phyloP scores from a whole-genome alignment of 2,329 filamentous ascomycete species.

The Colletotrichum navitas region DNA sequence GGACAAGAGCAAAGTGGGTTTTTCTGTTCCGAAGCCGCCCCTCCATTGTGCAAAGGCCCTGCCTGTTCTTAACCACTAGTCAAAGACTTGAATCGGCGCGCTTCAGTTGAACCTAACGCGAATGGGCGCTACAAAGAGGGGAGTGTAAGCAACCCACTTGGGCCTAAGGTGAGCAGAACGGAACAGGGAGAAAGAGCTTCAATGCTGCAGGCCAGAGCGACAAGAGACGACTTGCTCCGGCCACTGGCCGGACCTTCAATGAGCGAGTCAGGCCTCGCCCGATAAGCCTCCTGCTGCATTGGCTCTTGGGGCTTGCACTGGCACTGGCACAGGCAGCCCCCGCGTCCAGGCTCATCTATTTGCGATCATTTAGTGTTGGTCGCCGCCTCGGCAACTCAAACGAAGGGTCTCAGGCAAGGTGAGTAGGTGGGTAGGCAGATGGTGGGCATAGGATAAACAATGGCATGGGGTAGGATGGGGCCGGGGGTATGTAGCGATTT shows the following conservation, averaged over 20 bases:
- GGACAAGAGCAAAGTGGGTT: slow-evolving; percentile 29
- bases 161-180: background rate
- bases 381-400: slow-evolving; percentile 34
- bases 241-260: slow-evolving; percentile 17
- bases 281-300: slow-evolving; percentile 32
- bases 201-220: slow-evolving; percentile 11
- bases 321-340: slow-evolving; percentile 23
- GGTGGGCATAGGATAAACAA: slow-evolving; percentile 14
- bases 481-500: slow-evolving; percentile 34
- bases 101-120: slow-evolving; percentile 18
- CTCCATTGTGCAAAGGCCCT: slow-evolving; percentile 13
- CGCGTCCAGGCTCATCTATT: slow-evolving; percentile 25
- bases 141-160: background rate
- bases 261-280: slow-evolving; percentile 42
- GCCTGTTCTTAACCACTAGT: slow-evolving; percentile 29
- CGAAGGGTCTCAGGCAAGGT: slow-evolving; percentile 28
- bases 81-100: slow-evolving; percentile 27
- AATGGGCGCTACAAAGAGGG: slow-evolving; percentile 6
- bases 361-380: slow-evolving; percentile 19
- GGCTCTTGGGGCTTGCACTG: slow-evolving; percentile 29
- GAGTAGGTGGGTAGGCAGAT: background rate
- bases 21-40: slow-evolving; percentile 41
- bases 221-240: background rate
- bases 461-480: slow-evolving; percentile 22
- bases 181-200: slow-evolving; percentile 17